Base-by-base conservation (phyloP, 1,284 basidiomycete species). In the Cryptococcus hybrid region DNA sequence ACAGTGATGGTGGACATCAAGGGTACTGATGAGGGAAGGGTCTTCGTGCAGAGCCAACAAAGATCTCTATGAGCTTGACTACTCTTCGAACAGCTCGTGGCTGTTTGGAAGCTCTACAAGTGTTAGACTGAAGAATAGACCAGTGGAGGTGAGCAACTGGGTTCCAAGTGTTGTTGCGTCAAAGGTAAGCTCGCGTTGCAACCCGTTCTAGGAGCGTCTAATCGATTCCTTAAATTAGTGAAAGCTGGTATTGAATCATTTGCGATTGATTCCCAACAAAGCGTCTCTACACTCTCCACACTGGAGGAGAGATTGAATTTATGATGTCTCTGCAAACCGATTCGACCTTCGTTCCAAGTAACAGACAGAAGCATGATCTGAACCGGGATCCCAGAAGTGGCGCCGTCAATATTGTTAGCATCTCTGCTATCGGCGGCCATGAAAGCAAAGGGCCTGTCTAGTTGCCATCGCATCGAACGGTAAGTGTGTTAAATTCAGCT, bases 31-130 rank as follows among this genome's bases (percentile, higher is more conserved):
- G 84, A 87, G 39, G 96, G 95, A 30, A 84, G 94, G 52, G 89
- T 98, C 65, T 97, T 99, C 78, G 89, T 94, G 85, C 84, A 93
- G 93, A 9, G 82, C 84, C 13, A 92, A 97, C 75, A 91, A 92
- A 18, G 87, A 88, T 71, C 78, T 98, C 45, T 97, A 96, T 75
- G 96, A 98, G 78, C 79, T 99, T 51, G 87, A 90, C 69, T 99
- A 99, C 76, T 89, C 92, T 69, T 86, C 90, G 61, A 88, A 84
- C 63, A 90, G 94, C 70, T 89, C 90, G 1, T 97, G 93, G 93
- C 95, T 97, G 79, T 65, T 67, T 46, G 61, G 67, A 37, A 65
- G 69, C 30, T 67, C 67, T 2, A 89, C 86, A 56, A 92, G 91
- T 57, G 59, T 70, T 34, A 60, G 56, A 47, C 12, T 76, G 48